Evolutionary conservation across 495 filamentous ascomycete genomes (phyloP).

Genomic region (Eremomyces bilateralis): DNA sequence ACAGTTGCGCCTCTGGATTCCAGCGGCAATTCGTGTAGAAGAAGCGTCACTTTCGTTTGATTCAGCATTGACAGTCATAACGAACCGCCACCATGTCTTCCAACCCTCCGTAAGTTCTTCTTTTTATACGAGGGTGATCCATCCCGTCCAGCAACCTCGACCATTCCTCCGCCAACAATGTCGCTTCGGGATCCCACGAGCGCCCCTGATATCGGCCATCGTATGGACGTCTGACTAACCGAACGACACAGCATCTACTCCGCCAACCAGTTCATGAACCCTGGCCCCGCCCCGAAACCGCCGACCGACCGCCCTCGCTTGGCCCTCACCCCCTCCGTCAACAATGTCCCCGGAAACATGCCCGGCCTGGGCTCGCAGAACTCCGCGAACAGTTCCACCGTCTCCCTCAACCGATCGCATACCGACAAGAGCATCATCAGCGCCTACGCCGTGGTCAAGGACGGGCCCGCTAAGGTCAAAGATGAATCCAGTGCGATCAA

Average conservation of each 20-base stretch:
- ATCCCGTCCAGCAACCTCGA: no score
- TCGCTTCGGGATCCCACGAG: no score
- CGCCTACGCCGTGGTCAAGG: conserved; percentile 50
- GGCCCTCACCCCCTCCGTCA: conserved; percentile 44
- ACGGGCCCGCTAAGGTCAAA: conserved; percentile 69
- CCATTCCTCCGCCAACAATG: no score
- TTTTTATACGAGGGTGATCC: no score
- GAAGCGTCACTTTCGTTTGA: no score
- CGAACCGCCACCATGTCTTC: no score
- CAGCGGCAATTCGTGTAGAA: no score
- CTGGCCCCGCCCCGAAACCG: conserved; percentile 78
- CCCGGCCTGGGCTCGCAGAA: conserved; percentile 50
- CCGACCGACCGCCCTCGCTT: conserved; percentile 64
- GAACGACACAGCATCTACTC: conserved; percentile 19
- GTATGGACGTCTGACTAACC: neutral
- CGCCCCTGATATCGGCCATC: no score
- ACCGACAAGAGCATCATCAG: conserved; percentile 36
- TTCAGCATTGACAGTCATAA: no score
- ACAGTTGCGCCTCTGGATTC: no score
- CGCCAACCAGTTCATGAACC: conserved; percentile 64
- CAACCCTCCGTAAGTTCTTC: no score
- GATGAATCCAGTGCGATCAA: conserved; percentile 51
- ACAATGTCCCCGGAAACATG: conserved; percentile 58
- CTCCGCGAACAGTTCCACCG: conserved; percentile 31
- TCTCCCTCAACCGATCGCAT: conserved; percentile 35